phyloP scores from a whole-genome alignment of 2,329 filamentous ascomycete genomes.

The Ophiobolus disseminans region DNA sequence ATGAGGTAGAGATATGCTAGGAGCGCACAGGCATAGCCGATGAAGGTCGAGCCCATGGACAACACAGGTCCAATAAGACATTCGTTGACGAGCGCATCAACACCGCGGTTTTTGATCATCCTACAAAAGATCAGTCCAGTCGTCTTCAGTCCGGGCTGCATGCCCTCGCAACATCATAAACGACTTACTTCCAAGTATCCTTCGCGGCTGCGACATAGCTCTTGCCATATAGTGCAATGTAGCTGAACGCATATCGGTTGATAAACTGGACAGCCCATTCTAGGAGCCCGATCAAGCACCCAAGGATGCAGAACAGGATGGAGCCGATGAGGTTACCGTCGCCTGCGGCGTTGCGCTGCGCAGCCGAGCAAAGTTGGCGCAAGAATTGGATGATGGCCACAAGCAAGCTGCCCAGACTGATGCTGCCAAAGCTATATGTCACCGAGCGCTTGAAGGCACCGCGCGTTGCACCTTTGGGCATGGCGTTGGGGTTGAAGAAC shows the following conservation, averaged over 20 bases:
- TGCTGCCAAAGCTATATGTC: constrained; percentile 92
- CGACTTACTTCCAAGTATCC: constrained; percentile 77
- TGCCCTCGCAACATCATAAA: no score
- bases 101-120: constrained; percentile 90
- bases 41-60: constrained; percentile 80
- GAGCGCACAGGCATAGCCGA: constrained; percentile 81
- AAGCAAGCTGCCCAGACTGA: constrained; percentile 83
- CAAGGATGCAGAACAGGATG: constrained; percentile 75
- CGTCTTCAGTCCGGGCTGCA: background rate
- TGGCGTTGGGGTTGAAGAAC: constrained; percentile 79
- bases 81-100: constrained; percentile 89
- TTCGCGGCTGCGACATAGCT: constrained; percentile 85
- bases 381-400: constrained; percentile 88
- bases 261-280: constrained; percentile 89
- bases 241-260: constrained; percentile 91
- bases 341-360: constrained; percentile 67
- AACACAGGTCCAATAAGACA: constrained; percentile 71
- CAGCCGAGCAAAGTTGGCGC: constrained; percentile 82
- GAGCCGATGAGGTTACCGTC: constrained; percentile 72
- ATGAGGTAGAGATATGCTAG: constrained; percentile 86
- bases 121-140: constrained; percentile 34
- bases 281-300: constrained; percentile 77
- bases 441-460: constrained; percentile 82
- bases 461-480: constrained; percentile 79
- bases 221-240: constrained; percentile 93